These are phyloP conservation scores for Mortierella hygrophila DNA, from an alignment of 192 early-diverging fungal species.

Conservation along the genomic window DNA sequence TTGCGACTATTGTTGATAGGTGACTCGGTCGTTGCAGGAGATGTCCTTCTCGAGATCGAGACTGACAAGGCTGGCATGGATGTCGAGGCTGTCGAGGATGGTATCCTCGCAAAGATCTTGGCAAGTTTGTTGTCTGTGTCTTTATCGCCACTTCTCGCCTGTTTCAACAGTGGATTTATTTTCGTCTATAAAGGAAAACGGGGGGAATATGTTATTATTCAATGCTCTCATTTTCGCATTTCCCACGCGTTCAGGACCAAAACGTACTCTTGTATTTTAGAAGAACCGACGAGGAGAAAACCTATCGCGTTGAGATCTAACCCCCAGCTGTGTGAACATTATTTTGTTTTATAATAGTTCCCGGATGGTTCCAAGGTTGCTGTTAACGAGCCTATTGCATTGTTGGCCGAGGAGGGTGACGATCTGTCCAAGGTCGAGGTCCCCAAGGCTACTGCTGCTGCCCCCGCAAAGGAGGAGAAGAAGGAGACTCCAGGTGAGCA, in stretches of 20 bases:
- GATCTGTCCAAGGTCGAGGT: constrained; percentile 82
- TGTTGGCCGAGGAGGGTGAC: constrained; percentile 92
- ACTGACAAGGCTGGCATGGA: constrained; percentile 99
- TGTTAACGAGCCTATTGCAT: constrained; percentile 83
- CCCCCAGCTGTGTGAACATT: background rate
- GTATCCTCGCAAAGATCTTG: constrained; percentile 94
- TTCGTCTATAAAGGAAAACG: background rate
- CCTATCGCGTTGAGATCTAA: background rate
- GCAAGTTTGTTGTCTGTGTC: constrained; percentile 46
- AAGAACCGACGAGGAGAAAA: background rate
- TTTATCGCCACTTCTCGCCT: background rate
- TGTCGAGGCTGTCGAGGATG: constrained; percentile 97
- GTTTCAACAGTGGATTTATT: background rate
- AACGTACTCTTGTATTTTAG: background rate
- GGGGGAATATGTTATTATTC: background rate
- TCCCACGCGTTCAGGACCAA: constrained; percentile 9
- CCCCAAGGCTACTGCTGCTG: constrained; percentile 28
- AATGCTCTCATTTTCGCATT: background rate
- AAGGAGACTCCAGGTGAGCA: constrained; percentile 34
- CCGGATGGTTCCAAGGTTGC: constrained; percentile 78
- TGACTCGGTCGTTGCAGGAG: constrained; percentile 89
- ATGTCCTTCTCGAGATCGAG: constrained; percentile 95
- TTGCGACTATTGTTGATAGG: constrained; percentile 61
- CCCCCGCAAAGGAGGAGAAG: constrained; percentile 56
- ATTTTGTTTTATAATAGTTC: constrained; percentile 36